These are phyloP conservation scores for Didymella segeticola DNA, from an alignment of 2,329 filamentous ascomycete genomes.

Conservation along the genomic window DNA sequence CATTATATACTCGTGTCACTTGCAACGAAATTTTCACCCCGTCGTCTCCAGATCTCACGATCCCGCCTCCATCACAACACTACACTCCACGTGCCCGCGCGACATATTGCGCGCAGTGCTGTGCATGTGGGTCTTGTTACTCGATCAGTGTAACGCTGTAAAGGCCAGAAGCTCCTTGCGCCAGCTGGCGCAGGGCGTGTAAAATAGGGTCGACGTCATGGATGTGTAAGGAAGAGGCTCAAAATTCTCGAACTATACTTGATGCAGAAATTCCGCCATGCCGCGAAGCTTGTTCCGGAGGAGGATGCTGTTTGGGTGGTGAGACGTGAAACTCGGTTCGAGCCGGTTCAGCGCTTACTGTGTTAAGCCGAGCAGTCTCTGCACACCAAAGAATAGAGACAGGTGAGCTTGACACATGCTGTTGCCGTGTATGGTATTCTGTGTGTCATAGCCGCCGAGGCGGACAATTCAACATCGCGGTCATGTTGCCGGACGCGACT, in stretches of 20 bases:
- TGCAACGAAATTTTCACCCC: conserved; percentile 12
- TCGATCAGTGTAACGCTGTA: conserved; percentile 10
- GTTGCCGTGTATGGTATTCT: conserved; percentile 29
- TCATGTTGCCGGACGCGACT: conserved; percentile 14
- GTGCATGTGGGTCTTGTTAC: conserved; percentile 6
- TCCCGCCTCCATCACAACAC: conserved; percentile 9
- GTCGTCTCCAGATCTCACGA: conserved; percentile 17
- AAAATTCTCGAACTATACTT: neutral
- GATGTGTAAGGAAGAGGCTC: conserved; percentile 13
- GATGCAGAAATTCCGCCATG: conserved; percentile 14
- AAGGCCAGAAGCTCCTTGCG: conserved; percentile 10
- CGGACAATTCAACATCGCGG: conserved; percentile 13
- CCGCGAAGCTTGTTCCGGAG: conserved; percentile 7
- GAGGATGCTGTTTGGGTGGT: conserved; percentile 7
- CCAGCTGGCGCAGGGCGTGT: neutral
- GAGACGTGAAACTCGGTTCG: conserved; percentile 8
- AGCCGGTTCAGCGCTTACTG: conserved; percentile 7
- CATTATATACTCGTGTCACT: conserved; percentile 5
- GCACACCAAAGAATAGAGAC: conserved; percentile 6
- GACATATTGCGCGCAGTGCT: conserved; percentile 1
- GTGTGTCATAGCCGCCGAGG: conserved; percentile 31
- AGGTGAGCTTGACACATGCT: conserved; percentile 29
- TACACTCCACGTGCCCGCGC: conserved; percentile 5
- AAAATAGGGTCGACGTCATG: conserved; percentile 10
- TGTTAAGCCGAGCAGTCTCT: conserved; percentile 15